phyloP scores from a whole-genome alignment of 495 filamentous ascomycete genomes.

The Aspergillus baeticus region DNA sequence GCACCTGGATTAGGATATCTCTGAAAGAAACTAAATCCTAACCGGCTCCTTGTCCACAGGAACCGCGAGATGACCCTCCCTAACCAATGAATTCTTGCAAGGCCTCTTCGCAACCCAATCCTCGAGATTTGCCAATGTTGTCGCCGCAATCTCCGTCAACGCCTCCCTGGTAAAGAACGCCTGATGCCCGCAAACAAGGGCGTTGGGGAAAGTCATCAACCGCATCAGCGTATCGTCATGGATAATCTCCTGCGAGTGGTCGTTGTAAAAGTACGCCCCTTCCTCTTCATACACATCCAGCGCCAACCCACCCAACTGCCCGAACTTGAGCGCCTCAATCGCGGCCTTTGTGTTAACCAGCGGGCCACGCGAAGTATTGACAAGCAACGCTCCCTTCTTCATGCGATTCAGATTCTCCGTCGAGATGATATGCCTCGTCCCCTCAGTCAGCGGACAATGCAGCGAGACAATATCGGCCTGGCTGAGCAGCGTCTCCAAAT shows the following conservation, averaged over 20 bases:
- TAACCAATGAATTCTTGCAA: conserved; percentile 35
- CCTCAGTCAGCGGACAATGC: conserved; percentile 63
- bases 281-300: conserved; percentile 89
- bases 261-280: conserved; percentile 59
- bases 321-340: conserved; percentile 59
- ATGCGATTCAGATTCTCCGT: conserved; percentile 49
- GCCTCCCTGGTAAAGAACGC: conserved; percentile 70
- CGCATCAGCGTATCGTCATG: conserved; percentile 67
- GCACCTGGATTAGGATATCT: too few species aligned
- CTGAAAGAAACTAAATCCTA: conserved; percentile 20
- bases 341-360: conserved; percentile 59
- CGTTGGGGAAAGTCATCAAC: conserved; percentile 70
- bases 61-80: conserved; percentile 34
- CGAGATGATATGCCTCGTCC: conserved; percentile 62
- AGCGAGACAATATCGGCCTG: conserved; percentile 60
- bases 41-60: conserved; percentile 32
- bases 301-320: conserved; percentile 66
- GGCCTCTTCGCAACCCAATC: conserved; percentile 25
- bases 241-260: conserved; percentile 66
- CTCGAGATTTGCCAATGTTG: conserved; percentile 54
- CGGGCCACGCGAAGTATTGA: conserved; percentile 67
- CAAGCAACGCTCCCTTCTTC: conserved; percentile 58
- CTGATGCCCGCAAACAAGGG: conserved; percentile 66
- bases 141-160: conserved; percentile 61
- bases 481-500: conserved; percentile 52